phyloP scores from a whole-genome alignment of 2,329 filamentous ascomycete genomes.

The Colletotrichum abscissum region DNA sequence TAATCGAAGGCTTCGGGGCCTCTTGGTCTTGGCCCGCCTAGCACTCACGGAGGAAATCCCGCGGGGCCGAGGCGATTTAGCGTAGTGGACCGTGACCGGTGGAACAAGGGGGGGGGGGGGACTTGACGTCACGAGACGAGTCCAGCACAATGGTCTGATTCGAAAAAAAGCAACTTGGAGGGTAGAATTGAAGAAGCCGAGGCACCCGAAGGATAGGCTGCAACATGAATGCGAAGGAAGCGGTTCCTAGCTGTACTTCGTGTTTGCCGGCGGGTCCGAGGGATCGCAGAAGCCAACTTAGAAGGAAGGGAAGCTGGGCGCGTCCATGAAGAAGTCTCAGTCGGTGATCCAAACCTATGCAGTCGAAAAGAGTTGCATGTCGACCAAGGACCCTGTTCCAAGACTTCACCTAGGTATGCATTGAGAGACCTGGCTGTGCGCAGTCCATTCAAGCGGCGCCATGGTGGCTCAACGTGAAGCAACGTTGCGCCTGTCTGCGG shows the following conservation, averaged over 20 bases:
- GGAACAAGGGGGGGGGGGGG: background rate
- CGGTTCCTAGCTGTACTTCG: constrained; percentile 1
- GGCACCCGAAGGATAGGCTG: background rate
- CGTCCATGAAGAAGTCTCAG: background rate
- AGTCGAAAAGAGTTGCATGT: no score
- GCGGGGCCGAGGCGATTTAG: background rate
- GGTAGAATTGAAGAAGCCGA: background rate
- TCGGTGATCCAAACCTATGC: background rate
- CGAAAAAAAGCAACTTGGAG: background rate
- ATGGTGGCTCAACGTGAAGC: background rate
- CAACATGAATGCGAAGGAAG: background rate
- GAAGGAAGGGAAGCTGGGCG: background rate
- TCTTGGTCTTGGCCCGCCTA: background rate
- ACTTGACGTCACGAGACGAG: constrained; percentile 6
- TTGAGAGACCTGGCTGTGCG: no score
- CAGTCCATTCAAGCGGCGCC: no score
- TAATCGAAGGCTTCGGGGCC: background rate
- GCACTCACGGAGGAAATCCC: background rate
- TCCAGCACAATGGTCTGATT: background rate
- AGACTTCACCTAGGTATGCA: no score
- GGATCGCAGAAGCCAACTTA: background rate
- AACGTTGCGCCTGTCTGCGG: constrained; percentile 14
- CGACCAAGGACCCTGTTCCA: no score
- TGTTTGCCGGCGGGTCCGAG: constrained; percentile 6
- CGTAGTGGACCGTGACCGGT: background rate